phyloP scores from a whole-genome alignment of 768 basidiomycete genomes.

The Suillus weaverae region DNA sequence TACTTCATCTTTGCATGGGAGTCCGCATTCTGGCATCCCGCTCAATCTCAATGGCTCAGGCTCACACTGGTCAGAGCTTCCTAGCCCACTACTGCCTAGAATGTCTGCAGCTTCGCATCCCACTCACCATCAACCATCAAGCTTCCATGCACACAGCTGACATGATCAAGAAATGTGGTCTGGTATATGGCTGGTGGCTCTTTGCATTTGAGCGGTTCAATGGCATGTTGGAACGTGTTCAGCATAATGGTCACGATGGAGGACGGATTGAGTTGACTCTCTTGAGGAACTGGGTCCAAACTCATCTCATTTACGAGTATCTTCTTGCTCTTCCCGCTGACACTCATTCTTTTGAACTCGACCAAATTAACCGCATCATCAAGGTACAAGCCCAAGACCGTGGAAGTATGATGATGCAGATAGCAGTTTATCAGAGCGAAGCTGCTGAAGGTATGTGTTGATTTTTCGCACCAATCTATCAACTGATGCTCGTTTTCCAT shows the following conservation, averaged over 20 bases:
- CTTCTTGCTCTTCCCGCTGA: slow-evolving; percentile 19
- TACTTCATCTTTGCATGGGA: not conserved
- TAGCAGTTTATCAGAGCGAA: not conserved
- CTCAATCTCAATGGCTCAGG: not conserved
- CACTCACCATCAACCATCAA: slow-evolving; percentile 29
- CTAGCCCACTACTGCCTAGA: not conserved
- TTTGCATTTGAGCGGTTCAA: slow-evolving; percentile 38
- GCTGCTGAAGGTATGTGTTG: not conserved
- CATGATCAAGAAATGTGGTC: slow-evolving; percentile 28
- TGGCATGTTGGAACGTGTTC: slow-evolving; percentile 33
- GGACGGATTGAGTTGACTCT: slow-evolving; percentile 33
- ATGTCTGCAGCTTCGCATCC: not conserved
- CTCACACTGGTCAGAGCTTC: not conserved
- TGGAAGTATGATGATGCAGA: not conserved
- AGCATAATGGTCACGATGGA: slow-evolving; percentile 32
- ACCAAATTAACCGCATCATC: slow-evolving; percentile 15
- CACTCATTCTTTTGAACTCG: slow-evolving; percentile 10
- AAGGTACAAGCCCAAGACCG: slow-evolving; percentile 12
- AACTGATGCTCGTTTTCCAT: not conserved
- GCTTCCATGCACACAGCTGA: slow-evolving; percentile 25
- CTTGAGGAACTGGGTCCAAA: slow-evolving; percentile 27
- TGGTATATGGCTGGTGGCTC: slow-evolving; percentile 36
- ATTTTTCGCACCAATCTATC: not conserved
- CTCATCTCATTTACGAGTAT: slow-evolving; percentile 26
- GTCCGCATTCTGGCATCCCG: not conserved